These are phyloP conservation scores for Vanrija sp. DNA, from an alignment of 1,284 basidiomycete genomes.

Conservation along the genomic window DNA sequence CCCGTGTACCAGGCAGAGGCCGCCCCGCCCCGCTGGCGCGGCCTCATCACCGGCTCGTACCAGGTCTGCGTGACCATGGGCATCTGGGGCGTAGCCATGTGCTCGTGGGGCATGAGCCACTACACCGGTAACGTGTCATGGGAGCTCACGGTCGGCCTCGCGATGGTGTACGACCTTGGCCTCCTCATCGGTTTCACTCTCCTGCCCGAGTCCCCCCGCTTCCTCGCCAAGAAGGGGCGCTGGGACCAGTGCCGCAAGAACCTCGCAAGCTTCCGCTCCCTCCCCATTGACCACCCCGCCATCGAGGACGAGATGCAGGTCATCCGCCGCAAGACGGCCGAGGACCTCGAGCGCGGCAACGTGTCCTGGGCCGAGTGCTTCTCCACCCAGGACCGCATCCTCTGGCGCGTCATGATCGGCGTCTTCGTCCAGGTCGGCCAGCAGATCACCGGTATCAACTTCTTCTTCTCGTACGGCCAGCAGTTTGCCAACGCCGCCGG, in stretches of 20 bases:
- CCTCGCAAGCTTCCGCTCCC: conserved; percentile 47
- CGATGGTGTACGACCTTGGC: conserved; percentile 40
- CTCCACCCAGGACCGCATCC: conserved; percentile 48
- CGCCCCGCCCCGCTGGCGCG: conserved; percentile 33
- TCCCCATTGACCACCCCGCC: conserved; percentile 41
- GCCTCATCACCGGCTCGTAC: conserved; percentile 47
- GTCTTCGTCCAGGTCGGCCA: conserved; percentile 45
- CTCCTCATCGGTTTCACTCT: conserved; percentile 49
- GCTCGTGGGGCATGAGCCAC: conserved; percentile 47
- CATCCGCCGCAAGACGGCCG: conserved; percentile 38
- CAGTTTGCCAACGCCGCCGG: conserved; percentile 48
- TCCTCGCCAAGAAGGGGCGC: conserved; percentile 47
- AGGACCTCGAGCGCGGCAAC: conserved; percentile 40
- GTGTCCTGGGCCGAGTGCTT: conserved; percentile 48
- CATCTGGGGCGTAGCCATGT: conserved; percentile 50
- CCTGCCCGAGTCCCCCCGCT: conserved; percentile 50
- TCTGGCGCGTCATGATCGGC: conserved; percentile 34
- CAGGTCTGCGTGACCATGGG: conserved; percentile 51
- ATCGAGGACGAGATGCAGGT: conserved; percentile 46
- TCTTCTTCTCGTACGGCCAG: conserved; percentile 45
- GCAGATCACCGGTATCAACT: conserved; percentile 49
- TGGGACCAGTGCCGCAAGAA: conserved; percentile 46
- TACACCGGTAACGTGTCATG: conserved; percentile 30
- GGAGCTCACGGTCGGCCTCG: conserved; percentile 29
- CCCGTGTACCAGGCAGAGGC: conserved; percentile 52